Percentiles rank a stretch among this genome's conserved stretches.
Evolutionary conservation across 2,329 filamentous ascomycete species (phyloP).

Genomic region (Xylaria sp.): DNA sequence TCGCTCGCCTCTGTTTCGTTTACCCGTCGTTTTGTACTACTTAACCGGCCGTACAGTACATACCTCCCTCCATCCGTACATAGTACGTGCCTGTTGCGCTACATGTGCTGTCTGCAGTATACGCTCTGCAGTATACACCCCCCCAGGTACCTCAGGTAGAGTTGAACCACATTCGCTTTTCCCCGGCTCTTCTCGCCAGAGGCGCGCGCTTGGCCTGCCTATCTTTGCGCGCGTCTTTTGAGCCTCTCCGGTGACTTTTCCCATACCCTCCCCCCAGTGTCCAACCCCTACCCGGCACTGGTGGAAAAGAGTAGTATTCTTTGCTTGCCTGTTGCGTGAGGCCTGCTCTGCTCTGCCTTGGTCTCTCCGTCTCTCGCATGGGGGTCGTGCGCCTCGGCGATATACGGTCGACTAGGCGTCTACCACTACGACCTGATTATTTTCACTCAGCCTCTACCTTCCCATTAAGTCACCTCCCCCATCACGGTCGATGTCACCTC

Average conservation of each 20-base stretch:
- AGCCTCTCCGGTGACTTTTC: constrained; percentile 45
- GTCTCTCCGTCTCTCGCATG: constrained; percentile 30
- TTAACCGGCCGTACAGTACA: constrained; percentile 36
- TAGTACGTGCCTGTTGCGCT: background rate
- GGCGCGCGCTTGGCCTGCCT: constrained; percentile 52
- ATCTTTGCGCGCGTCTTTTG: constrained; percentile 47
- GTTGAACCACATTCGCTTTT: constrained; percentile 44
- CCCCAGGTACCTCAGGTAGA: constrained; percentile 37
- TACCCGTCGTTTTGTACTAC: constrained; percentile 46
- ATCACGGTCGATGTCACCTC: constrained; percentile 36
- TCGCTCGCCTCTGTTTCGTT: constrained; percentile 26
- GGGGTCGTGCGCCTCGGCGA: constrained; percentile 36
- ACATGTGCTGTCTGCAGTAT: background rate
- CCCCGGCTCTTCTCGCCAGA: constrained; percentile 44
- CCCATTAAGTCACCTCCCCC: constrained; percentile 38
- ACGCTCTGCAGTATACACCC: background rate
- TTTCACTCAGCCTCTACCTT: constrained; percentile 41
- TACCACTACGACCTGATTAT: constrained; percentile 31
- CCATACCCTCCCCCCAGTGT: constrained; percentile 34
- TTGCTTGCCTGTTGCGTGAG: constrained; percentile 35
- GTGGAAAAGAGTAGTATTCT: constrained; percentile 35
- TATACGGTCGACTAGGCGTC: constrained; percentile 34
- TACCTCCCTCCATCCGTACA: constrained; percentile 1
- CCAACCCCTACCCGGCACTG: constrained; percentile 40
- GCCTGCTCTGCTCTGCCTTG: constrained; percentile 34